These are phyloP conservation scores for Leptographium flavum DNA, from an alignment of 2,329 filamentous ascomycete species.

Conservation along the genomic window DNA sequence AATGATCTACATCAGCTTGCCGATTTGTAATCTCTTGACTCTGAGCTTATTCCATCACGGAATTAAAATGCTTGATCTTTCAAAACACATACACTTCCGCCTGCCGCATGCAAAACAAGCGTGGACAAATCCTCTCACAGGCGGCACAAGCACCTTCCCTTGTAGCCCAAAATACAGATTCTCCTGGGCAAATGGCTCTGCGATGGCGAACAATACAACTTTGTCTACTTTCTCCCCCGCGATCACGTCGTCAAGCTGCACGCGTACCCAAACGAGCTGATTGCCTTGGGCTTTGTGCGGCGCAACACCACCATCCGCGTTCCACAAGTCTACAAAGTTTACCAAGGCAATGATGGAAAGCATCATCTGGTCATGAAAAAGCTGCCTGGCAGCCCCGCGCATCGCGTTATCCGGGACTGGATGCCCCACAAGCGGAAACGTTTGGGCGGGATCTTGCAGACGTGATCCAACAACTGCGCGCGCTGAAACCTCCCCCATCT, in stretches of 20 bases:
- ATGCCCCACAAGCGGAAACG: background rate
- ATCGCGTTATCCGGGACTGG: background rate
- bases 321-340: background rate
- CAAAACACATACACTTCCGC: no score
- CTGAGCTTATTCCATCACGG: no score
- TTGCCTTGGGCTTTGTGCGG: background rate
- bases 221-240: background rate
- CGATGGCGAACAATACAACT: no score
- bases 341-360: background rate
- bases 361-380: background rate
- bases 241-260: background rate
- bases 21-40: no score
- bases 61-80: no score
- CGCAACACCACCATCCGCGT: background rate
- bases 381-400: background rate
- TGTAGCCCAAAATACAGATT: no score
- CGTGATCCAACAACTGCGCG: background rate
- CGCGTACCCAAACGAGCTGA: background rate
- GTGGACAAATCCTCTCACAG: no score
- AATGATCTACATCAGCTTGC: no score
- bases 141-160: no score
- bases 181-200: no score
- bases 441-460: background rate
- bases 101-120: no score
- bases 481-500: background rate